Conservation (phyloP, 2,329 filamentous ascomycete genomes). For the Helminthosporium solani region DNA sequence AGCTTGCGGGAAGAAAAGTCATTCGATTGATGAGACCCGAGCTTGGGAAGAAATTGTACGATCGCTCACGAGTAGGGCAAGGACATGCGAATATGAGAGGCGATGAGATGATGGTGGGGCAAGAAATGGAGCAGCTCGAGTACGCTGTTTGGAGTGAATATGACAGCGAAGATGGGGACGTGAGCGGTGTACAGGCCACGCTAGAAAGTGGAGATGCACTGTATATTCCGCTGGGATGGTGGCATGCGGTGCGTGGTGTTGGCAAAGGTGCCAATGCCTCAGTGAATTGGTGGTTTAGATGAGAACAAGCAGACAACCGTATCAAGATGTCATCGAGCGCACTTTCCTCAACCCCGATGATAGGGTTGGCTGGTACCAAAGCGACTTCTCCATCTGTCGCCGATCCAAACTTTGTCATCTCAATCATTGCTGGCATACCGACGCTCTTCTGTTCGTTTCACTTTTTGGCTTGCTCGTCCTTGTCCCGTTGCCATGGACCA, state of each 20-base stretch:
- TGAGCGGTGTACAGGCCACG: constrained; percentile 38
- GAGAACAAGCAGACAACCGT: constrained; percentile 21
- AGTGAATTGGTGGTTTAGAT: constrained; percentile 81
- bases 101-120: constrained; percentile 87
- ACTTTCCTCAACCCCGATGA: background rate
- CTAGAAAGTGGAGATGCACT: constrained; percentile 68
- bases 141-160: constrained; percentile 65
- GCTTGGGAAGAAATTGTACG: constrained; percentile 66
- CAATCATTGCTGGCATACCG: background rate
- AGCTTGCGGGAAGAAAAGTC: constrained; percentile 71
- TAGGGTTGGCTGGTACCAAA: background rate
- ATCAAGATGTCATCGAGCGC: too few species aligned
- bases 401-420: background rate
- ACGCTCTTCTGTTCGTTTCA: background rate
- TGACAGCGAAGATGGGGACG: constrained; percentile 6
- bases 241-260: constrained; percentile 75
- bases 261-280: constrained; percentile 60
- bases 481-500: constrained; percentile 64
- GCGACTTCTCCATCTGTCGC: background rate
- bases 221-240: constrained; percentile 82
- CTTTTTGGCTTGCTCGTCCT: background rate
- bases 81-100: constrained; percentile 62
- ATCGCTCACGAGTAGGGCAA: constrained; percentile 38
- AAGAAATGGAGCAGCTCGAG: constrained; percentile 67
- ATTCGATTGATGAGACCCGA: constrained; percentile 70